Evolutionary conservation across 345 rosid genomes (phyloP).

Genomic region (Syzygium aromaticum): DNA sequence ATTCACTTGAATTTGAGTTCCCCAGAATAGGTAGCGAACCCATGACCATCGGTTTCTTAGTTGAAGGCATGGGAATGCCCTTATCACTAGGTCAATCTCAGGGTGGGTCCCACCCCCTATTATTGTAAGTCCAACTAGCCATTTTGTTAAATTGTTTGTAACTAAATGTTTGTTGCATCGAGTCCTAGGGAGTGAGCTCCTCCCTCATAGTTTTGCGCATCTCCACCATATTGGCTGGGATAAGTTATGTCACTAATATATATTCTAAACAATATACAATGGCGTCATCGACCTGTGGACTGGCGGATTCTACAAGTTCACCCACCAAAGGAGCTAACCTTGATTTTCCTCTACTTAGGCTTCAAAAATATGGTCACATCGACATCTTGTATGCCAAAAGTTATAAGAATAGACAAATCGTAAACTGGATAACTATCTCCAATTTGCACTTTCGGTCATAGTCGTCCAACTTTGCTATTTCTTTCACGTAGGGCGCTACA

Average conservation of each 20-base stretch:
- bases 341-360: not conserved
- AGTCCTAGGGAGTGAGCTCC: not conserved
- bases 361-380: not conserved
- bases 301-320: not conserved
- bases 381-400: not conserved
- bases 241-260: not conserved
- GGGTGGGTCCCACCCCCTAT: not conserved
- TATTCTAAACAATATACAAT: not conserved
- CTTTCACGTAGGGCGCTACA: not conserved
- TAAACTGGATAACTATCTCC: not conserved
- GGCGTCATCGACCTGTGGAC: not conserved
- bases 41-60: not conserved
- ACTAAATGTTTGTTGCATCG: not conserved
- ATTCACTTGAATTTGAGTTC: not conserved
- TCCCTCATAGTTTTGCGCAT: not conserved
- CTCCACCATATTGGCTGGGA: not conserved
- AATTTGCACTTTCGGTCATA: not conserved
- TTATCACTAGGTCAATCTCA: not conserved
- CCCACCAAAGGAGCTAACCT: not conserved
- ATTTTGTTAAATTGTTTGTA: not conserved
- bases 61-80: not conserved
- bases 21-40: not conserved
- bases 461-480: not conserved
- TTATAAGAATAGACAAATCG: not conserved
- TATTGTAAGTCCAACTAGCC: not conserved